A percentile compares a stretch with the other conserved stretches of the same genome.
These are phyloP conservation scores for Benincasa hispida DNA, from an alignment of 306 rosid species.

Conservation along the genomic window DNA sequence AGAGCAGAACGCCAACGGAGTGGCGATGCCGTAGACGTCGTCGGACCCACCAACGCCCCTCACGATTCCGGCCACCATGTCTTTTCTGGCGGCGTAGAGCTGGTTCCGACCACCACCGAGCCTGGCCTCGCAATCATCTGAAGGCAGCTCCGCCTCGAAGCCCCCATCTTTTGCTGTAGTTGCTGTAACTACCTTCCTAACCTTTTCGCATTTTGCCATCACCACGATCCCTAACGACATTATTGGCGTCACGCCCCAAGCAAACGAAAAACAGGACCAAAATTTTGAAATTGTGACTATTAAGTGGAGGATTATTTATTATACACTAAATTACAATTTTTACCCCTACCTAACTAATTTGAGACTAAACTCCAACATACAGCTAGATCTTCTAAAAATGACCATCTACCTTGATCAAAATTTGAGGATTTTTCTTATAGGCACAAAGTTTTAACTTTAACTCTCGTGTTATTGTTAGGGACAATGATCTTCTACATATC, in stretches of 20 bases:
- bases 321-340: too few species aligned
- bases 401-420: too few species aligned
- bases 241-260: background rate
- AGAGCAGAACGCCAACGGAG: slow-evolving; percentile 43
- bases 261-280: background rate
- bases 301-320: too few species aligned
- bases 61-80: slow-evolving; percentile 28
- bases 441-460: too few species aligned
- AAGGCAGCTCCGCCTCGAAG: slow-evolving; percentile 38
- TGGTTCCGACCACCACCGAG: slow-evolving; percentile 55
- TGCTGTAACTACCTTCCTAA: slow-evolving; percentile 24
- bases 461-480: too few species aligned
- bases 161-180: slow-evolving; percentile 48
- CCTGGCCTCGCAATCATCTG: slow-evolving; percentile 34
- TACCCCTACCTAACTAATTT: too few species aligned
- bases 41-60: background rate
- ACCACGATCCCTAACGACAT: slow-evolving; percentile 28
- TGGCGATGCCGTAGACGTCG: slow-evolving; percentile 35
- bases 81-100: slow-evolving; percentile 34
- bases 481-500: too few species aligned
- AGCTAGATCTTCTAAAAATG: too few species aligned
- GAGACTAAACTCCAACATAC: too few species aligned
- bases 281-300: too few species aligned
- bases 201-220: slow-evolving; percentile 49
- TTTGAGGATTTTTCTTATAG: too few species aligned